Percentiles rank a stretch among this genome's conserved stretches.
Conservation (phyloP, 306 rosid genomes). For the Fragaria nilgerrensis region DNA sequence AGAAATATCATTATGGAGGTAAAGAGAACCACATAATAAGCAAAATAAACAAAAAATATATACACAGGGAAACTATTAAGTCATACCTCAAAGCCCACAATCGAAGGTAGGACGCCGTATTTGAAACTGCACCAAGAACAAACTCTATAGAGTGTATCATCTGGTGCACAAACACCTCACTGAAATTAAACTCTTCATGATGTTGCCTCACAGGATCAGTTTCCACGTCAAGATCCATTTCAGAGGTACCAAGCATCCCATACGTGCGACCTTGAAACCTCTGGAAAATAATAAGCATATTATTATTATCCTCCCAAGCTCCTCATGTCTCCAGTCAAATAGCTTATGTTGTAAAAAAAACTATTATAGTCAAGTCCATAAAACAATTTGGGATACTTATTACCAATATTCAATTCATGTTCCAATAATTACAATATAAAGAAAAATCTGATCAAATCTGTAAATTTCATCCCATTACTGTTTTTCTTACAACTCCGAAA, state of each 20-base stretch:
- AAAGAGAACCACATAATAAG: conserved; percentile 21
- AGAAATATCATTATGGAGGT: conserved; percentile 10
- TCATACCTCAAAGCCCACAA: conserved; percentile 97
- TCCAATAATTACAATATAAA: background rate
- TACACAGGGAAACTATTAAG: conserved; percentile 6
- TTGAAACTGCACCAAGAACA: conserved; percentile 96
- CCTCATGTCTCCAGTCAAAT: conserved; percentile 19
- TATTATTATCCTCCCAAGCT: conserved; percentile 25
- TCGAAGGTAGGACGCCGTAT: conserved; percentile 98
- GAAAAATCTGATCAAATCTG: background rate
- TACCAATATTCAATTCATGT: background rate
- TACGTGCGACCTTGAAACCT: conserved; percentile 96
- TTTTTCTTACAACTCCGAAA: conserved; percentile 6
- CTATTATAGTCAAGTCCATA: conserved; percentile 18
- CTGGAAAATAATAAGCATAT: conserved; percentile 43
- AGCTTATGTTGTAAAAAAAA: conserved; percentile 17
- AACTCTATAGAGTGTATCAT: conserved; percentile 99
- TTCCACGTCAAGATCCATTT: conserved; percentile 81
- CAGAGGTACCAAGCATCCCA: conserved; percentile 79
- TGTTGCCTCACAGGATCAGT: conserved; percentile 88
- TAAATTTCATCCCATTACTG: background rate
- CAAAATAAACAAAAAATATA: background rate
- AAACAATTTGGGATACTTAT: conserved; percentile 1
- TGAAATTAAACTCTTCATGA: conserved; percentile 87
- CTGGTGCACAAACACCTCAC: conserved; percentile 98